A percentile compares a stretch with the other conserved stretches of the same genome.
Conservation (phyloP, 2,329 filamentous ascomycete genomes). For the Thielaviopsis euricoi region DNA sequence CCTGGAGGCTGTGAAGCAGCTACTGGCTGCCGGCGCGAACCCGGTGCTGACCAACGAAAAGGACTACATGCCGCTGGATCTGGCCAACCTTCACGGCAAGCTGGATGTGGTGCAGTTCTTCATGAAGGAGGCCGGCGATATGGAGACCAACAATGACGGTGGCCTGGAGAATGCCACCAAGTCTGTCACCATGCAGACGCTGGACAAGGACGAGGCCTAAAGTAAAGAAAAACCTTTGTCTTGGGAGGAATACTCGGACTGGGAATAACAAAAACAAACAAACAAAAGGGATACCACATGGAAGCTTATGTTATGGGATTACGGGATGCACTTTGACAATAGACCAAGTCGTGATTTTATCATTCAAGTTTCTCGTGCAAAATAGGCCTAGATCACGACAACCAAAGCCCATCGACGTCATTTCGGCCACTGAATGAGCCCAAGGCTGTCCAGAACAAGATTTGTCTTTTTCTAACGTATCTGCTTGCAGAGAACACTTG, state of each 20-base stretch:
- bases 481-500: no score
- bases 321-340: neutral
- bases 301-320: constrained; percentile 1
- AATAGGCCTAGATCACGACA: no score
- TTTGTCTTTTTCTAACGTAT: no score
- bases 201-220: constrained; percentile 5
- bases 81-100: constrained; percentile 56
- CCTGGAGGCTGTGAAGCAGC: constrained; percentile 57
- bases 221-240: neutral
- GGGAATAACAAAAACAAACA: neutral
- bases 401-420: no score
- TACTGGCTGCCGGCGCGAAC: constrained; percentile 58
- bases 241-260: neutral
- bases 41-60: constrained; percentile 65
- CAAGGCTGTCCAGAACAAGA: no score
- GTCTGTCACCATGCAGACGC: constrained; percentile 10
- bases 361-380: neutral
- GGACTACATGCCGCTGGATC: constrained; percentile 64
- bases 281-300: constrained; percentile 1
- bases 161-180: constrained; percentile 17
- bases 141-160: constrained; percentile 28
- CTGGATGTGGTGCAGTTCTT: constrained; percentile 47
- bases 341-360: neutral
- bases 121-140: constrained; percentile 28
- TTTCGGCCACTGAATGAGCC: no score